Evolutionary conservation across 306 rosid species (phyloP).

Genomic region (Prunus mongolica): DNA sequence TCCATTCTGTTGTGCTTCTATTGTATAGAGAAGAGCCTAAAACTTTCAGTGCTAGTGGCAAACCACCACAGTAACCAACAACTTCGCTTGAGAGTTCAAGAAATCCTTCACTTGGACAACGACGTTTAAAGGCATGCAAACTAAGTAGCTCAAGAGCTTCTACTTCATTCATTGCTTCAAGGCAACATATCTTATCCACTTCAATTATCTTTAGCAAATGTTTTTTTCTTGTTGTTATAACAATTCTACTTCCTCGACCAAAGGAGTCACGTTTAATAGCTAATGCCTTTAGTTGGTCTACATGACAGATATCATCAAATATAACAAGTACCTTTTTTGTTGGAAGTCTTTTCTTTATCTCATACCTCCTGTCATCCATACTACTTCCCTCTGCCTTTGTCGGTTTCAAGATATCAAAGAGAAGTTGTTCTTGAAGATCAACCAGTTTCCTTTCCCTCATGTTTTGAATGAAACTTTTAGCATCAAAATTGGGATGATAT

Average conservation of each 20-base stretch:
- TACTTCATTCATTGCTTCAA: background rate
- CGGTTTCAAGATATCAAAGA: background rate
- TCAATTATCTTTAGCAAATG: background rate
- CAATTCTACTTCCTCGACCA: slow-evolving; percentile 22
- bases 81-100: background rate
- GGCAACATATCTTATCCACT: background rate
- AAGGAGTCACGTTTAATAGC: background rate
- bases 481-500: background rate
- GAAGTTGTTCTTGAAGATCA: slow-evolving; percentile 14
- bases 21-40: slow-evolving; percentile 27
- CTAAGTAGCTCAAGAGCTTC: slow-evolving; percentile 27
- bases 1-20: slow-evolving; percentile 19
- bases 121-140: slow-evolving; percentile 26
- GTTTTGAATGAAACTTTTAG: background rate
- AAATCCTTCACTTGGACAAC: background rate
- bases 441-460: background rate
- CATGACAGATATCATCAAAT: slow-evolving; percentile 3
- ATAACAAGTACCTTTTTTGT: slow-evolving; percentile 9
- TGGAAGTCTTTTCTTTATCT: background rate
- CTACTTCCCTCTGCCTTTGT: background rate
- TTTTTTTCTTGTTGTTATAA: slow-evolving; percentile 23
- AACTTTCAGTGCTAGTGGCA: slow-evolving; percentile 39
- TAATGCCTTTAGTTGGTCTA: slow-evolving; percentile 5
- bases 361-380: background rate
- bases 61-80: slow-evolving; percentile 23